Evolutionary conservation across 768 basidiomycete genomes (phyloP), one percentile per base, ranked within the genome.

Genomic region (Phallus indusiatus): DNA sequence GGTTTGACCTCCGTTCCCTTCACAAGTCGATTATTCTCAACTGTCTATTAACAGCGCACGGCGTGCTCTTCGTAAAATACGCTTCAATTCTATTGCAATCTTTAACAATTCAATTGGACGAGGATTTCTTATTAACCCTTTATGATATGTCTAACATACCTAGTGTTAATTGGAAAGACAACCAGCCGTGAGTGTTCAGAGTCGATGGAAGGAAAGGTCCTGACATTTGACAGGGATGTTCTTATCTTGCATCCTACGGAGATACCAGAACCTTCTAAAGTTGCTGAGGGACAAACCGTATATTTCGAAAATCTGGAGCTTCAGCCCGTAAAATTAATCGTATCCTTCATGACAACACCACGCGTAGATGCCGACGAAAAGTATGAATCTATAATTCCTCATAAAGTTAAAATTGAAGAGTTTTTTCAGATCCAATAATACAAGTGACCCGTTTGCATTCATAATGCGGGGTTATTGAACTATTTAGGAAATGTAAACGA

Each of bases 331-430:
- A 85, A 86, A 62, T 76, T 99, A 4, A 86, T 90, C 1, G 72
- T 99, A 17, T 98, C 96, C 0, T 99, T 99, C 76, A 95, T 96
- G 90, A 84, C 94, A 17, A 95, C 95, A 0, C 96, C 97, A 65
- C 77, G 90, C 28, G 83, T 95, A 58, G 96, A 88, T 70, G 88
- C 88, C 47, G 94, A 94, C 67, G 90, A 94, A 67, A 93, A 93
- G 95, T 95, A 70, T 65, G 85, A 3, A 22, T 10, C n/a, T 55
- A 16, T 22, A 61, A 33, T 16, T 17, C n/a, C 17, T 18, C 18
- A 10, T 56, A 20, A 35, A 9, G 2, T 46, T 16, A 2, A 36
- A n/a, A 1, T 24, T n/a, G 16, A 47, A 16, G 6, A 53, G 53
- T 42, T 20, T 34, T 51, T 17, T 28, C 21, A 71, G 70, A 53